Evolutionary conservation across 163 green algal species (phyloP), one percentile per base, ranked within the genome.

Genomic region (Scenedesmus sp.): DNA sequence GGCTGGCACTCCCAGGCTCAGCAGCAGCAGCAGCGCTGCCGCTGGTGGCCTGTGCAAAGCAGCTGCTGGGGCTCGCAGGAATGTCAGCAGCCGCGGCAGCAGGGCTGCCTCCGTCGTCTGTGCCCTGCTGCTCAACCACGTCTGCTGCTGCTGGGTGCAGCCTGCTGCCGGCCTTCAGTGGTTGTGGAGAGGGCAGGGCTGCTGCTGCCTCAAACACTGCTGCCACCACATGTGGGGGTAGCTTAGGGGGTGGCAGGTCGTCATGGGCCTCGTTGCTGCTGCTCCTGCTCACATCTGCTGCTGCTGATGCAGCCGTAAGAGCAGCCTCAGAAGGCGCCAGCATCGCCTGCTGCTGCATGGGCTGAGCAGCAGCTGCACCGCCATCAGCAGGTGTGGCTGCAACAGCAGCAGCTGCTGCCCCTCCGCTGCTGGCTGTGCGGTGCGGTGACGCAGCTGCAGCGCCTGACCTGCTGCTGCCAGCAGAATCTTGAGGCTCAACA

Each of bases 31-130:
- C 65, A 40, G 65, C 30, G 40, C 30, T 76, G 65, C 65, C 65
- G 65, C 65, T 76, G 6, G 65, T 76, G 15, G 65, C 65, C 65
- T 76, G 65, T 76, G 65, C 65, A 40, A 76, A 76, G 65, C 65
- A 76, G 65, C 65, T 76, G 30, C 65, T 76, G 7, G 65, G 65
- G 30, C 65, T 76, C 40, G 65, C 65, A 76, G 65, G 30, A 76
- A 20, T 30, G 20, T 26, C 65, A 72, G 59, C 59, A 35, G 59
- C 40, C 24, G 37, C 73, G 35, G 15, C 73, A 53, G n/a, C 35
- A 82, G 73, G 26, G 33, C 37, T 82, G 37, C 59, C 59, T 35
- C 9, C 26, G 6, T 2, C 30, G 6, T 18, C 5, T 18, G 15
- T 30, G 40, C 20, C 30, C 65, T 76, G 65, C 40, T 83, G 40